A percentile compares a stretch with the other conserved stretches of the same genome.
These are phyloP conservation scores for Lenzites betulinus DNA, from an alignment of 768 basidiomycete species.

Conservation along the genomic window DNA sequence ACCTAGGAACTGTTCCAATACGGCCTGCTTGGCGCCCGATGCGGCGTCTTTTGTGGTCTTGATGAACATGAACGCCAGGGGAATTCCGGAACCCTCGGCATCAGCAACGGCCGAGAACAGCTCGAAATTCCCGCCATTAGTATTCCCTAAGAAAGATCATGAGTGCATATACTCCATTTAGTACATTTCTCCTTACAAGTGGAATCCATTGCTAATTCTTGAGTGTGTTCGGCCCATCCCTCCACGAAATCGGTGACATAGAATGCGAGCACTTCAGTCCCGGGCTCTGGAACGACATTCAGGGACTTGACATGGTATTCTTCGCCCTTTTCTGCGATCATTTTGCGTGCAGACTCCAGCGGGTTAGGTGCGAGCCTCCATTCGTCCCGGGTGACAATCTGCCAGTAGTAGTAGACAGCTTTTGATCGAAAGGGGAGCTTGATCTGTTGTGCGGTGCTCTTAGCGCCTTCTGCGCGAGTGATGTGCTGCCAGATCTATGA, in stretches of 20 bases:
- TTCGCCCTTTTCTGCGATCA: not conserved
- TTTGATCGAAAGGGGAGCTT: not conserved
- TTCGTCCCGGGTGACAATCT: not conserved
- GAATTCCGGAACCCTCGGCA: constrained; percentile 35
- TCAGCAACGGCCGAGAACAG: constrained; percentile 37
- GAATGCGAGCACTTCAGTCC: constrained; percentile 12
- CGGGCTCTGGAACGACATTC: constrained; percentile 5
- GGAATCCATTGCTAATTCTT: constrained; percentile 20
- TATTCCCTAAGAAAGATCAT: constrained; percentile 32
- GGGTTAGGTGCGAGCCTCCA: not conserved
- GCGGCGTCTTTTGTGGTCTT: constrained; percentile 15
- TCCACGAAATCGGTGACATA: constrained; percentile 14
- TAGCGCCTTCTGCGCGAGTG: not conserved
- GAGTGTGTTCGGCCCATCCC: constrained; percentile 8
- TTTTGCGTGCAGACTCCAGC: not conserved
- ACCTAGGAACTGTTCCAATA: constrained; percentile 28
- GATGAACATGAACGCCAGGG: constrained; percentile 35
- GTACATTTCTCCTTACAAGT: constrained; percentile 9
- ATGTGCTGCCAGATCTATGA: not conserved
- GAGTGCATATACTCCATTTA: not conserved
- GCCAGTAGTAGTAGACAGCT: constrained; percentile 1
- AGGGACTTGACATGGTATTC: not conserved
- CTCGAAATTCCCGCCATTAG: constrained; percentile 36
- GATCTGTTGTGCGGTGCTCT: not conserved
- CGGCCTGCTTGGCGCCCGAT: constrained; percentile 31